phyloP scores from a whole-genome alignment of 169 alveolate species.

The Haemoproteus tartakovskyi region DNA sequence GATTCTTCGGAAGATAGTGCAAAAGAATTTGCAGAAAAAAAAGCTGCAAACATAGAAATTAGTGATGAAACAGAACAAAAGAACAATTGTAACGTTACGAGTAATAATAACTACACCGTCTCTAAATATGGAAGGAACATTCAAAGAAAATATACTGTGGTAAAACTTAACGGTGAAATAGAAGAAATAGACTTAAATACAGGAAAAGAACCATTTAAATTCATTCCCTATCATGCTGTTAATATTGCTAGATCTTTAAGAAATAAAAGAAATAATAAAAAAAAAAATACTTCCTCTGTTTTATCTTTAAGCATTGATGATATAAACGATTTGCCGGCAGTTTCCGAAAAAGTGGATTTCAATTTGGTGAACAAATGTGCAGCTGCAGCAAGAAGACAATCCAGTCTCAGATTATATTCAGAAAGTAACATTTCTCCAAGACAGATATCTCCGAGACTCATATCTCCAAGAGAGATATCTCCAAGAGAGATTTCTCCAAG shows the following conservation, averaged over 20 bases:
- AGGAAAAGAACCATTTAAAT: constrained; percentile 2
- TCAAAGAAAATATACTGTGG: constrained; percentile 6
- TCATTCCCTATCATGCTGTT: constrained; percentile 64
- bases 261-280: neutral
- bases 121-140: too few relatives aligned
- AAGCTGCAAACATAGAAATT: too few relatives aligned
- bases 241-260: too few relatives aligned
- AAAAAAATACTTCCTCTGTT: neutral
- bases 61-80: too few relatives aligned
- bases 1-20: too few relatives aligned
- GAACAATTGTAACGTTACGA: too few relatives aligned
- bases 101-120: neutral
- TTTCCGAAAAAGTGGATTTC: neutral
- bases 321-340: constrained; percentile 8
- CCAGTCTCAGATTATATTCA: constrained; percentile 1
- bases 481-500: too few relatives aligned
- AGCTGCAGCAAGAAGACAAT: neutral
- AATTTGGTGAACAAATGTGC: constrained; percentile 26
- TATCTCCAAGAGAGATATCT: too few relatives aligned
- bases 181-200: constrained; percentile 10
- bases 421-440: too few relatives aligned
- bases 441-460: too few relatives aligned
- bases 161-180: constrained; percentile 21
- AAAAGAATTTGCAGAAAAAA: too few relatives aligned
- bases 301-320: neutral